These are phyloP conservation scores for Phytophthora sojae DNA, from an alignment of 352 stramenopile genomes.

Conservation along the genomic window DNA sequence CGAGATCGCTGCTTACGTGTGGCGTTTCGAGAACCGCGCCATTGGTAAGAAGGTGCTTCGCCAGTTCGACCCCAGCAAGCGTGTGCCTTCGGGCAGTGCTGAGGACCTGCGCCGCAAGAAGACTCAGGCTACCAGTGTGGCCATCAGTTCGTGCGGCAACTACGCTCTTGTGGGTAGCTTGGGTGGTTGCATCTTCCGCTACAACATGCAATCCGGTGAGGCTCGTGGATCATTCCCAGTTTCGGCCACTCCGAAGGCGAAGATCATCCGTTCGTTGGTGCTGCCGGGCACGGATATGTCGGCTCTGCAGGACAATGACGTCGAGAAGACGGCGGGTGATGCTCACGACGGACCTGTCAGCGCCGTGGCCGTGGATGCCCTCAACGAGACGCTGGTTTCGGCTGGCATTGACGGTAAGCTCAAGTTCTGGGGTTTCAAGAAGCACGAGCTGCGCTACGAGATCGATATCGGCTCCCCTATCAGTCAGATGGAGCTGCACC, in stretches of 20 bases:
- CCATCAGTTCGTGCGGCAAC: slow-evolving; percentile 94
- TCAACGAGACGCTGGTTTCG: slow-evolving; percentile 86
- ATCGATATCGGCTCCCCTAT: slow-evolving; percentile 84
- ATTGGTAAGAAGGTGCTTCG: slow-evolving; percentile 94
- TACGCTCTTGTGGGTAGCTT: slow-evolving; percentile 94
- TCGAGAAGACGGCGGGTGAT: slow-evolving; percentile 36
- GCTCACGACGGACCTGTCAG: slow-evolving; percentile 85
- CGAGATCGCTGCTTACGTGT: slow-evolving; percentile 95
- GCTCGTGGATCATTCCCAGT: slow-evolving; percentile 92
- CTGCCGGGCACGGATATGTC: slow-evolving; percentile 57
- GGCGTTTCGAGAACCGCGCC: slow-evolving; percentile 92
- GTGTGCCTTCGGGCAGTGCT: slow-evolving; percentile 59
- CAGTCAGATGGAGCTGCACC: slow-evolving; percentile 85
- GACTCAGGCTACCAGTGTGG: slow-evolving; percentile 73
- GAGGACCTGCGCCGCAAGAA: slow-evolving; percentile 73
- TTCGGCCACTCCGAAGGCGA: slow-evolving; percentile 68
- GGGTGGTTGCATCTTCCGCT: slow-evolving; percentile 94
- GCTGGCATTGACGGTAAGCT: slow-evolving; percentile 88
- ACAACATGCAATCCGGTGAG: slow-evolving; percentile 96
- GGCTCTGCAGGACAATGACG: slow-evolving; percentile 43
- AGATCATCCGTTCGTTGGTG: slow-evolving; percentile 72
- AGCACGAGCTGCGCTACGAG: slow-evolving; percentile 65
- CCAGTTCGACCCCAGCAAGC: slow-evolving; percentile 85
- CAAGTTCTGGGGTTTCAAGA: slow-evolving; percentile 93
- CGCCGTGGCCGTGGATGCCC: slow-evolving; percentile 87